Conservation (phyloP, 441 rosid genomes). For the Theobroma grandiflorum region DNA sequence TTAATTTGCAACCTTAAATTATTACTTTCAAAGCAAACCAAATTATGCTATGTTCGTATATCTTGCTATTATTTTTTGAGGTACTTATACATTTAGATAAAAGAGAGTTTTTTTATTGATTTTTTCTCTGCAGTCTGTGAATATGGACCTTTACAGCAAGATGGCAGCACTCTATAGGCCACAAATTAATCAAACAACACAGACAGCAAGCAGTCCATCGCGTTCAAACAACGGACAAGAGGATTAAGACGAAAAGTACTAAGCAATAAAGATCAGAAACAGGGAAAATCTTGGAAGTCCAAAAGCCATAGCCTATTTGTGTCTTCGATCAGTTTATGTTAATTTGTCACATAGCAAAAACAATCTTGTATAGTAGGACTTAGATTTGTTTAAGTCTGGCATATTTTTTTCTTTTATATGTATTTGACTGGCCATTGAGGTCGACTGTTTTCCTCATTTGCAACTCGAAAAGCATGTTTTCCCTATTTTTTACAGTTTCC, state of each 20-base stretch:
- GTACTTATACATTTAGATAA: not conserved
- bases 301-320: not conserved
- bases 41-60: not conserved
- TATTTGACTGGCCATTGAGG: not conserved
- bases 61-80: not conserved
- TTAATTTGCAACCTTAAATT: not conserved
- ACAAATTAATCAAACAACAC: conserved; percentile 52
- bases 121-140: conserved; percentile 56
- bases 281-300: not conserved
- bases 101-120: not conserved
- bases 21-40: not conserved
- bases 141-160: conserved; percentile 70
- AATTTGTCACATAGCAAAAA: not conserved
- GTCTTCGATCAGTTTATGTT: not conserved
- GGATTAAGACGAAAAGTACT: conserved; percentile 30
- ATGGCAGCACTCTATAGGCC: conserved; percentile 62
- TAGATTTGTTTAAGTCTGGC: not conserved
- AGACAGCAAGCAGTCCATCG: conserved; percentile 42
- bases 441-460: not conserved
- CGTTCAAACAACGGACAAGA: conserved; percentile 37
- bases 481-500: not conserved
- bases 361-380: not conserved
- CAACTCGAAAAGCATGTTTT: not conserved
- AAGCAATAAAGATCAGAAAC: not conserved
- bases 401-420: not conserved